Evolutionary conservation across 75 land plant genomes (phyloP), one percentile per base, ranked within the genome.

Genomic region (Pinus tabuliformis): DNA sequence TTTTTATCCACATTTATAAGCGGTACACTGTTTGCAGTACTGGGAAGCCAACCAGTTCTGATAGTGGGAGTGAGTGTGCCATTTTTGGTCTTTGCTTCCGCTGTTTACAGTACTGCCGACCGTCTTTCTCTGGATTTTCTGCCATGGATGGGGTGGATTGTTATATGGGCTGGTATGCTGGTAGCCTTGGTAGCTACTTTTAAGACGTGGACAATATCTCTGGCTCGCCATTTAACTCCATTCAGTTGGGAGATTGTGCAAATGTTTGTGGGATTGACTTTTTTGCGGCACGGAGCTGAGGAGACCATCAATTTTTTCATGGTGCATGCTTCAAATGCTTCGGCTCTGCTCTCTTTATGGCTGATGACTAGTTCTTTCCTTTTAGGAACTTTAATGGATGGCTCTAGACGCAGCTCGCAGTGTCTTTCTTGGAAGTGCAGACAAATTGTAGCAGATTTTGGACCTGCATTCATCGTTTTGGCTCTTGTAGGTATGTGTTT

Each of bases 131-230:
- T 75, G 11, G 70, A 75, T 20, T 75, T 75, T 57, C 16, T 75
- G 8, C 76, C 76, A 36, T 75, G 76, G 76, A 33, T 75, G 57
- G 76, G 36, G 8, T 75, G 76, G 76, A 75, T 75, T 8, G 70
- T 15, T 20, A 17, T 58, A 22, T 58, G 76, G 65, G n/a, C 37
- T 14, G 57, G 37, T 17, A 16, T 30, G 33, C 76, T 75, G 24
- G 18, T 75, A 6, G 39, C 59, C 36, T 58, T 75, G 0, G 15
- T 75, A 18, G 76, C 76, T 45, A 45, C 8, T 58, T 16, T 16
- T 58, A 58, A 58, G n/a, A 16, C 24, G 58, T 54, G 74, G 74
- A 17, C 56, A 22, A 26, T 73, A 22, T 52, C n/a, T 16, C 59
- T 15, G 17, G 74, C 74, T 75, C 59, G 21, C 28, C 76, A 75